Evolutionary conservation across 768 basidiomycete genomes (phyloP).

Genomic region (Porpolomopsis calyptriformis): DNA sequence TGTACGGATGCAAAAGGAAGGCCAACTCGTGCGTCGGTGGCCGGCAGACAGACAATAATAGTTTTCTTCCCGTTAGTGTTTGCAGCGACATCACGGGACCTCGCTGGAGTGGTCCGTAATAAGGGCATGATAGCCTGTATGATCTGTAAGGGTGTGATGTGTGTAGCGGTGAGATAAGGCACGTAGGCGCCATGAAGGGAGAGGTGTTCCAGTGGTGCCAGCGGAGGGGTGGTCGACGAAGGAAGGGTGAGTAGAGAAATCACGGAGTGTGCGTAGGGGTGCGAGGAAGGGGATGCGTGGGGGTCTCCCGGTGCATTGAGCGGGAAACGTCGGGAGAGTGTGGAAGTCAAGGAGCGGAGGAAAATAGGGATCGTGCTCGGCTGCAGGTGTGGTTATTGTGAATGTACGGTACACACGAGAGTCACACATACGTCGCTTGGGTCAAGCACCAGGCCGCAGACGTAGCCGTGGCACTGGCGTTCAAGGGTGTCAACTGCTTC

Average conservation of each 20-base stretch:
- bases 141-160: constrained; percentile 66
- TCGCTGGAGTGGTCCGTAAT: constrained; percentile 55
- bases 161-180: constrained; percentile 62
- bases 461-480: constrained; percentile 56
- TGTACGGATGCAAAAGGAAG: constrained; percentile 58
- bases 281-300: constrained; percentile 50
- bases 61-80: constrained; percentile 36
- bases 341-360: constrained; percentile 69
- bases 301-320: constrained; percentile 73
- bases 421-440: constrained; percentile 50
- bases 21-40: constrained; percentile 60
- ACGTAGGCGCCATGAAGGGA: constrained; percentile 53
- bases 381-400: constrained; percentile 26
- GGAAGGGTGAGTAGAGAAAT: constrained; percentile 63
- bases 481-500: constrained; percentile 60
- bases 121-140: constrained; percentile 71
- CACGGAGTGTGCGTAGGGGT: constrained; percentile 67
- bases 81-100: constrained; percentile 27
- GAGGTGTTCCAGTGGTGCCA: constrained; percentile 63
- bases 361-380: constrained; percentile 64
- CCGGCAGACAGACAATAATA: constrained; percentile 68
- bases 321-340: constrained; percentile 75
- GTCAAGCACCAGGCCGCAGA: constrained; percentile 74
- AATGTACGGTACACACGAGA: background rate
- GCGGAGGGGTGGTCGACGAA: constrained; percentile 22